Evolutionary conservation across 768 basidiomycete species (phyloP), one percentile per base, ranked within the genome.

Genomic region (Clitopilus passeckerianus): DNA sequence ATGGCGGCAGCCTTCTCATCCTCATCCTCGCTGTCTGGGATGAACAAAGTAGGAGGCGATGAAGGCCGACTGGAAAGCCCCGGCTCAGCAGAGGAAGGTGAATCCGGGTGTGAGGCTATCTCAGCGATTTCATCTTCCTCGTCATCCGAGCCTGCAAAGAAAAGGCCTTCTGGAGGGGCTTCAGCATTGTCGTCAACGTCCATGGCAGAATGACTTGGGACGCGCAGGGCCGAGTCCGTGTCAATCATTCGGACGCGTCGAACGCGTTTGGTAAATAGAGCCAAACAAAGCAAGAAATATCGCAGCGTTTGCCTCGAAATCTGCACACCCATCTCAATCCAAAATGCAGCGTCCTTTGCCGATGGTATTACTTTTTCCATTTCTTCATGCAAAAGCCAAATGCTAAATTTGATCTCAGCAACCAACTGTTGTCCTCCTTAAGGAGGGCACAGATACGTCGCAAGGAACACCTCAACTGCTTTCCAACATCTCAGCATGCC

Each of bases 401-500:
- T 34, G 46, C 58, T 63, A 24, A 64, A 59, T 22, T 66, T 35
- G 59, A 65, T 58, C 58, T 30, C 64, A 97, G 95, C 95, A 96
- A 95, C 95, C 95, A 9, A 97, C 95, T 34, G 94, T 98, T 55
- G 92, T 98, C 70, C 90, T 98, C 75, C 86, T 98, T 50, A 86
- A 90, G 67, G 95, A 97, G 79, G 95, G 95, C 68, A 97, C 95
- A 63, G 95, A 97, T 74, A 88, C 91, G 15, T 97, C 95, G 3
- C 95, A 97, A 74, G 95, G 95, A 69, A 93, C 88, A 63, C 85
- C 87, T 4, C 95, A 98, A 72, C 76, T 98, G 27, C 81, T 98
- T 27, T 95, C 93, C 57, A 98, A 98, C 74, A 99, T 98, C 71
- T 87, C 93, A 3, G 95, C 96, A 72, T 98, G 96, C 78, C 86